A percentile compares a stretch with the other conserved stretches of the same genome.
phyloP scores from a whole-genome alignment of 2,329 filamentous ascomycete genomes.

The Raffaelea deltoideospora region DNA sequence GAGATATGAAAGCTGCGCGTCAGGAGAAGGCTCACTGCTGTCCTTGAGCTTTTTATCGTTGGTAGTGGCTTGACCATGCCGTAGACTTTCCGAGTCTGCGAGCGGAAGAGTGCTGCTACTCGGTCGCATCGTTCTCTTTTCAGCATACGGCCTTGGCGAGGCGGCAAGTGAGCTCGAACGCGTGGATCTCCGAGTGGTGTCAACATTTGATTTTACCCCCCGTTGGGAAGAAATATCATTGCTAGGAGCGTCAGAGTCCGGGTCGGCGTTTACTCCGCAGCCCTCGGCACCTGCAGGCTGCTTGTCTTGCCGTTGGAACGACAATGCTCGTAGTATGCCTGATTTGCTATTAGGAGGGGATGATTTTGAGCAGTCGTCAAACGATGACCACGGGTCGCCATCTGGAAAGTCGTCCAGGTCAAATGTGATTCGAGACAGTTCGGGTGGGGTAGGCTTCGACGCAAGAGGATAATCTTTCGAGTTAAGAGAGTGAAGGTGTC shows the following conservation, averaged over 20 bases:
- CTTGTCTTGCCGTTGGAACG: too few species aligned
- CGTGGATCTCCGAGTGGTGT: conserved; percentile 17
- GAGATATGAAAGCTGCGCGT: conserved; percentile 21
- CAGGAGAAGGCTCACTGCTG: conserved; percentile 2
- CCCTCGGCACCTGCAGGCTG: too few species aligned
- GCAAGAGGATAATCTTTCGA: conserved; percentile 84
- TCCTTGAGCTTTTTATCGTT: neutral
- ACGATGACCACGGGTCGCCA: conserved; percentile 18
- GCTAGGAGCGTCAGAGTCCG: conserved; percentile 17
- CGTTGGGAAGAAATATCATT: conserved; percentile 14
- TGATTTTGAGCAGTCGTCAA: conserved; percentile 7
- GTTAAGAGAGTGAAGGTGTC: conserved; percentile 58
- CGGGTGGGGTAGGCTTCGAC: conserved; percentile 62
- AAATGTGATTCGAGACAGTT: conserved; percentile 64
- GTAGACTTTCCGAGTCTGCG: conserved; percentile 22
- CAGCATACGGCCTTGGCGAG: conserved; percentile 17
- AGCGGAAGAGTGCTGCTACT: conserved; percentile 13
- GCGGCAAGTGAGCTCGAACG: conserved; percentile 17
- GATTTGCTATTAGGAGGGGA: neutral
- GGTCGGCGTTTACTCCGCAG: conserved; percentile 14
- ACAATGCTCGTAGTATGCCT: neutral
- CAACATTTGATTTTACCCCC: conserved; percentile 12
- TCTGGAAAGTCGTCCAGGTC: conserved; percentile 44
- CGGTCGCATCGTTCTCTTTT: conserved; percentile 17
- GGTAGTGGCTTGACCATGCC: conserved; percentile 17